Evolutionary conservation across 2,329 filamentous ascomycete species (phyloP).

Genomic region (Neofusicoccum kwambonambiense): DNA sequence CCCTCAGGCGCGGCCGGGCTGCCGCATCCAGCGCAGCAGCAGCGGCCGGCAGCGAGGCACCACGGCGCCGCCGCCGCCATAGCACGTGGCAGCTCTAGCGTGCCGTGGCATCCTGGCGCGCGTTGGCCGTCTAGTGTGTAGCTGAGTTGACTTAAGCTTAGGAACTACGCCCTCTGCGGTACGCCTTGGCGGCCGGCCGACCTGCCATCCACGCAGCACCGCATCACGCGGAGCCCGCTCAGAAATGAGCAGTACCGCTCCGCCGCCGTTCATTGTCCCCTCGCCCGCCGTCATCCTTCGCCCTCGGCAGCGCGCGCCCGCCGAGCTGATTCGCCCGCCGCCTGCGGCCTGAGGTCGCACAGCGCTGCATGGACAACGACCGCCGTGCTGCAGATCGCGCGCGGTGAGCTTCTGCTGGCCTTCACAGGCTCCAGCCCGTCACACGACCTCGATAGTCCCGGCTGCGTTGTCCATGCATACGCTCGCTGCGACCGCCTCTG

Average conservation of each 20-base stretch:
- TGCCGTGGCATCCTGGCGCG: too few species aligned
- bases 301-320: not conserved
- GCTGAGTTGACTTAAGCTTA: conserved; percentile 12
- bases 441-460: conserved; percentile 14
- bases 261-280: not conserved
- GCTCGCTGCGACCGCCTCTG: conserved; percentile 16
- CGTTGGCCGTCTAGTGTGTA: not conserved
- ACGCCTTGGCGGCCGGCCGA: not conserved
- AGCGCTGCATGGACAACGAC: conserved; percentile 17
- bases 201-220: conserved; percentile 6
- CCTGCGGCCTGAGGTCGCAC: conserved; percentile 13
- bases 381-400: conserved; percentile 17
- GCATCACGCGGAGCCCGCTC: conserved; percentile 8
- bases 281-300: conserved; percentile 7
- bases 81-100: too few species aligned
- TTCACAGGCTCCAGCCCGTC: conserved; percentile 7
- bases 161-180: conserved; percentile 2
- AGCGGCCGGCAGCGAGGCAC: not conserved
- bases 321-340: conserved; percentile 2
- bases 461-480: conserved; percentile 18
- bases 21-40: not conserved
- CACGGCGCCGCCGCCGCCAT: not conserved
- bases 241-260: conserved; percentile 15
- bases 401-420: conserved; percentile 16
- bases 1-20: too few species aligned